A percentile compares a stretch with the other conserved stretches of the same genome.
Conservation (phyloP, 1,139 yeast species). For the Debaryomyces coudertii region DNA sequence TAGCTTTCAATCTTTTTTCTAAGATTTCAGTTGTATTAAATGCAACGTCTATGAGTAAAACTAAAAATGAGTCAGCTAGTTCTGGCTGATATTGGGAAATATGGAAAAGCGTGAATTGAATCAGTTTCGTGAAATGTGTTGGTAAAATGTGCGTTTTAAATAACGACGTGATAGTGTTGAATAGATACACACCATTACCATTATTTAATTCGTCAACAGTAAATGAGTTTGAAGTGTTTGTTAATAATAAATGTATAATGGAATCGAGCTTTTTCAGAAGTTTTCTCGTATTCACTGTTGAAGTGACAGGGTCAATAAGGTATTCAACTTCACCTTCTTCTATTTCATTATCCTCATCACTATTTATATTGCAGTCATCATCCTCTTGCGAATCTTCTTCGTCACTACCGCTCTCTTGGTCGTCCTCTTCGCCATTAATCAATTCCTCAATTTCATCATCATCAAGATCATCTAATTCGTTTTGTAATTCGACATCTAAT, state of each 20-base stretch:
- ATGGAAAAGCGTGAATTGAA: conserved; percentile 83
- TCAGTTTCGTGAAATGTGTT: conserved; percentile 88
- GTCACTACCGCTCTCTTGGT: conserved; percentile 29
- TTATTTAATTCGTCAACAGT: conserved; percentile 53
- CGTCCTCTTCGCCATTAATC: conserved; percentile 55
- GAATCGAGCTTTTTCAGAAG: conserved; percentile 72
- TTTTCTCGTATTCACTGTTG: conserved; percentile 56
- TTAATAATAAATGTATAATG: conserved; percentile 59
- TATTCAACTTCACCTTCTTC: conserved; percentile 47
- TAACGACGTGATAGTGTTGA: conserved; percentile 71
- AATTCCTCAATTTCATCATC: conserved; percentile 76
- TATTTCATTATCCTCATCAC: conserved; percentile 23
- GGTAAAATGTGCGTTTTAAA: conserved; percentile 85
- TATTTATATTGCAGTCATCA: conserved; percentile 10
- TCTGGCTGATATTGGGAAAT: conserved; percentile 82
- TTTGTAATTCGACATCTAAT: conserved; percentile 91
- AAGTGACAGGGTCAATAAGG: conserved; percentile 40
- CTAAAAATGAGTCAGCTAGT: conserved; percentile 82
- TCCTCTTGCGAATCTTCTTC: conserved; percentile 25
- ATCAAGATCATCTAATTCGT: conserved; percentile 76
- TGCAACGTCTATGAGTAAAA: conserved; percentile 80
- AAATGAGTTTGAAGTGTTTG: conserved; percentile 52
- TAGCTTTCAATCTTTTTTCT: conserved; percentile 80
- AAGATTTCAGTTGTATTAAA: conserved; percentile 66
- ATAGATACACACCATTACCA: conserved; percentile 74